phyloP scores from a whole-genome alignment of 2,329 filamentous ascomycete species.

The Alternaria incomplexa region DNA sequence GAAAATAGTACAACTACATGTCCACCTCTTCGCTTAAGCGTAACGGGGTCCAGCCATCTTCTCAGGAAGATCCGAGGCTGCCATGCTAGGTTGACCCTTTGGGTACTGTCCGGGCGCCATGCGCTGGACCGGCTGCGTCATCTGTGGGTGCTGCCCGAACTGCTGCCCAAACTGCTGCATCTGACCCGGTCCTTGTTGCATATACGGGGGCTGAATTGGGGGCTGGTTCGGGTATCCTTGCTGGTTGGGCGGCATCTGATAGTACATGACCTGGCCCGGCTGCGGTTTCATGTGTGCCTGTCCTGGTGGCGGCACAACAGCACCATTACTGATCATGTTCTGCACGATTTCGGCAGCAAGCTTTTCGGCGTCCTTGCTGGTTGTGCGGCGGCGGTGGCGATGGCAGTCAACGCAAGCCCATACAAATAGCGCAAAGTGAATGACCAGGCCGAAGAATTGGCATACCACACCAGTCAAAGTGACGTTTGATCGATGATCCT shows the following conservation, averaged over 20 bases:
- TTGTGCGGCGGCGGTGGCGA: conserved; percentile 25
- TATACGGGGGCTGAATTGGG: conserved; percentile 15
- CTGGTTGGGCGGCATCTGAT: conserved; percentile 16
- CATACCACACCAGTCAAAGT: conserved; percentile 35
- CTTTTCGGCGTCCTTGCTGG: conserved; percentile 40
- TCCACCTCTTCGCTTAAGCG: conserved; percentile 8
- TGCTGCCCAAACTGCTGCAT: conserved; percentile 2
- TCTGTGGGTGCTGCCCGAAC: conserved; percentile 1
- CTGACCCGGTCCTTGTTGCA: conserved; percentile 11
- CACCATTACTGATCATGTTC: conserved; percentile 41
- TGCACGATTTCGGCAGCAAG: conserved; percentile 41
- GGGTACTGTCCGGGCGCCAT: conserved; percentile 8
- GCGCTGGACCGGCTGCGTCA: conserved; percentile 5
- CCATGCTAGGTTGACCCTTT: neutral
- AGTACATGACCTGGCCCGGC: conserved; percentile 16
- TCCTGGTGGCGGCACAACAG: conserved; percentile 32
- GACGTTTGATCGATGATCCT: conserved; percentile 25
- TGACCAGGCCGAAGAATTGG: conserved; percentile 36
- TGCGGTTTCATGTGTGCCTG: conserved; percentile 21
- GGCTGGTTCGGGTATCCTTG: conserved; percentile 17
- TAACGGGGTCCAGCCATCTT: conserved; percentile 24
- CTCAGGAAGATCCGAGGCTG: conserved; percentile 15
- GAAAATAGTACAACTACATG: neutral
- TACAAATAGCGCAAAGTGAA: conserved; percentile 46
- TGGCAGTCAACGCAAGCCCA: conserved; percentile 49